phyloP scores from a whole-genome alignment of 495 filamentous ascomycete species.

The Penicillium crystallinum region DNA sequence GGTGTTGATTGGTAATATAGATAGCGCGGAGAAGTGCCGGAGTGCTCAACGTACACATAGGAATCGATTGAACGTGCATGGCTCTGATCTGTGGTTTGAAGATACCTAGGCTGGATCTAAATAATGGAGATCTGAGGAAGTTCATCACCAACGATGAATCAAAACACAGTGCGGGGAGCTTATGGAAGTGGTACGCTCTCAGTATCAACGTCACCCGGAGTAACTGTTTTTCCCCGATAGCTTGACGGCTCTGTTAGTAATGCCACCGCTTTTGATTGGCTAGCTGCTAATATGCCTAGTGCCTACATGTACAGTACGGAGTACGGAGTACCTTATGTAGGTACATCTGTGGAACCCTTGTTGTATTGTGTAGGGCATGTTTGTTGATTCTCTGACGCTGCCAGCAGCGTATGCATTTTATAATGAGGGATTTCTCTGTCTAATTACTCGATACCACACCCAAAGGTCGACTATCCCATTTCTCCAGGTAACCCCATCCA shows the following conservation, averaged over 20 bases:
- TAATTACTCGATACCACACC: constrained; percentile 22
- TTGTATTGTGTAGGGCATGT: no score
- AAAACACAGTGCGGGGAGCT: constrained; percentile 13
- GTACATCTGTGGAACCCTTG: no score
- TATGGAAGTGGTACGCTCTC: not conserved
- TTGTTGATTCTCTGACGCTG: constrained; percentile 8
- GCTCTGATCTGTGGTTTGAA: constrained; percentile 24
- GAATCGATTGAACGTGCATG: constrained; percentile 97
- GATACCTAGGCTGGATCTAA: constrained; percentile 2
- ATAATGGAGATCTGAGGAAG: constrained; percentile 21
- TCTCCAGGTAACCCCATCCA: constrained; percentile 31
- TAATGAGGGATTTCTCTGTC: not conserved
- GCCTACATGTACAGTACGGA: not conserved
- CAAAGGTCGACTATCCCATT: constrained; percentile 35
- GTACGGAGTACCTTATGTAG: not conserved
- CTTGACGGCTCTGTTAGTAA: constrained; percentile 6
- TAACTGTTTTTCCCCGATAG: constrained; percentile 10
- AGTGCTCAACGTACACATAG: constrained; percentile 75
- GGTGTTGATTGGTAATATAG: not conserved
- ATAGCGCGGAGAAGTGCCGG: not conserved
- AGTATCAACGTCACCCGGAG: constrained; percentile 23
- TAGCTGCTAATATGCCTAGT: not conserved
- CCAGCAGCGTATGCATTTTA: constrained; percentile 14
- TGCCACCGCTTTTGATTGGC: constrained; percentile 14
- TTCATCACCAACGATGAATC: constrained; percentile 24